Conservation (phyloP, 2,329 filamentous ascomycete genomes). For the Trichoderma sp. region DNA sequence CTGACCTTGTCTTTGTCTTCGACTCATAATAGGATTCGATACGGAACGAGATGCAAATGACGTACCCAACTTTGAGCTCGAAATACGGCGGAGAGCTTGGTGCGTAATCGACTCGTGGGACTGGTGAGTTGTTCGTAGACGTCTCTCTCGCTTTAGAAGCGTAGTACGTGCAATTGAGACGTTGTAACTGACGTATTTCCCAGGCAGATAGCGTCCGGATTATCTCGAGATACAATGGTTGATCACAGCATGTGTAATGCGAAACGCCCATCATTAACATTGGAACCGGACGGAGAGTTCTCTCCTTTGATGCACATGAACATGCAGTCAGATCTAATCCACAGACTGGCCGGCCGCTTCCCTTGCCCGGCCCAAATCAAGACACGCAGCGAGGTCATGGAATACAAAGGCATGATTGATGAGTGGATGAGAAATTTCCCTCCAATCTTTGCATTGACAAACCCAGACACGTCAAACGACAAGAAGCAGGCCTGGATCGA, state of each 20-base stretch:
- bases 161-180: not conserved
- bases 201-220: conserved; percentile 37
- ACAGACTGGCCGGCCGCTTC: conserved; percentile 28
- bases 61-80: conserved; percentile 31
- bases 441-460: conserved; percentile 37
- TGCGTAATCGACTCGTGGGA: conserved; percentile 36
- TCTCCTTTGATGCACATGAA: conserved; percentile 34
- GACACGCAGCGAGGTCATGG: conserved; percentile 29
- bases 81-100: conserved; percentile 35
- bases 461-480: conserved; percentile 43
- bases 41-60: conserved; percentile 24
- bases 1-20: not conserved
- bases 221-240: conserved; percentile 32
- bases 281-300: conserved; percentile 28
- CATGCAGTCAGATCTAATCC: conserved; percentile 30
- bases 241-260: conserved; percentile 31
- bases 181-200: not conserved
- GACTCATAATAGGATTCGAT: conserved; percentile 25
- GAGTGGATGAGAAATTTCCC: conserved; percentile 44
- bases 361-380: conserved; percentile 29
- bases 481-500: conserved; percentile 40
- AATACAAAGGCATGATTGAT: conserved; percentile 35
- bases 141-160: not conserved
- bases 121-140: conserved; percentile 27
- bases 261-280: conserved; percentile 30